Conservation (phyloP, 164 flowering plant species). For the Stephania yunnanensis region DNA sequence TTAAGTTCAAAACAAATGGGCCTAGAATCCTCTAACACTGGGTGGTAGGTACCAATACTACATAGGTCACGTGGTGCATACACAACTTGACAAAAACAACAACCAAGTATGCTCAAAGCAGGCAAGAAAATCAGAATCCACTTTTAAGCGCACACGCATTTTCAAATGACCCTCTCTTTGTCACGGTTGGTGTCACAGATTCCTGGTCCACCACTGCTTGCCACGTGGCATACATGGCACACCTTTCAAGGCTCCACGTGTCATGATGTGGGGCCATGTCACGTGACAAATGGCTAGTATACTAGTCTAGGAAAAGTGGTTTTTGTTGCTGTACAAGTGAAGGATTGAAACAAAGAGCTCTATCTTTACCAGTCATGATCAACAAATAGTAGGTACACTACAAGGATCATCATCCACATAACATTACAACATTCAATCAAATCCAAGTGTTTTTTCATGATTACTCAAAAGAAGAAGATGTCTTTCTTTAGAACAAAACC, state of each 20-base stretch:
- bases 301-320: too few species aligned
- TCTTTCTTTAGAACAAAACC: neutral
- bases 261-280: neutral
- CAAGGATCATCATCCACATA: neutral
- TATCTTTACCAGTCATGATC: too few species aligned
- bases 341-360: too few species aligned
- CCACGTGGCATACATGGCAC: neutral
- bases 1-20: neutral
- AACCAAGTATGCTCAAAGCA: neutral
- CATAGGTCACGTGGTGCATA: neutral
- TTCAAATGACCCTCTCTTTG: neutral
- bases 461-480: slow-evolving; percentile 1
- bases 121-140: neutral
- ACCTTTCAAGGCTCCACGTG: neutral
- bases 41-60: neutral
- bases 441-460: neutral
- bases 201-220: neutral
- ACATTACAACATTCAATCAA: neutral
- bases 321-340: too few species aligned
- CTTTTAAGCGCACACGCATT: neutral
- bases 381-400: too few species aligned
- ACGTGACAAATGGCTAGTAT: neutral
- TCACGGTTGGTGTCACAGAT: neutral
- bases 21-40: neutral
- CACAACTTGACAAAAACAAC: neutral